Evolutionary conservation across 805 yeast species (phyloP).

Genomic region (Starmerella potacharoeniae): DNA sequence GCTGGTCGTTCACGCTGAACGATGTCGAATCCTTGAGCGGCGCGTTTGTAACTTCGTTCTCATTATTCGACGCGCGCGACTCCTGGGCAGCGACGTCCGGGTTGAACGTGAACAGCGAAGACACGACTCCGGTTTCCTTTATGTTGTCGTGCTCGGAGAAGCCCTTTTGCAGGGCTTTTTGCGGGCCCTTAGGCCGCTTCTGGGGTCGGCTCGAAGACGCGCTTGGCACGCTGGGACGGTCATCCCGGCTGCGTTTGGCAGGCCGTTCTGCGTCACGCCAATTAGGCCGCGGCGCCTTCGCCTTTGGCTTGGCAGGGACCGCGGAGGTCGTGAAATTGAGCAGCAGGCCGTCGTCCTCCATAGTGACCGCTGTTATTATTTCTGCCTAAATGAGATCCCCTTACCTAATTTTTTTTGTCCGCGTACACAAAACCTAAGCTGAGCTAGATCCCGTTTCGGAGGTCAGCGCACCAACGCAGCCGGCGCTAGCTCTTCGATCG

Average conservation of each 20-base stretch:
- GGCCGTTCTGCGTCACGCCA: neutral
- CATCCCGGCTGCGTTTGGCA: neutral
- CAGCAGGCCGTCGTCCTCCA: conserved; percentile 50
- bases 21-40: conserved; percentile 54
- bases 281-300: neutral
- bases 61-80: neutral
- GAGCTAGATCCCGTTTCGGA: neutral
- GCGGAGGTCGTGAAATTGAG: conserved; percentile 55
- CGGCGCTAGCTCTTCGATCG: neutral
- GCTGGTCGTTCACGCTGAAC: conserved; percentile 10
- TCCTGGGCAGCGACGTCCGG: conserved; percentile 36
- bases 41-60: conserved; percentile 52
- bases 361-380: neutral
- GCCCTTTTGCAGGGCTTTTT: conserved; percentile 6
- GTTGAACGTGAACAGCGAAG: conserved; percentile 72
- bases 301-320: conserved; percentile 21
- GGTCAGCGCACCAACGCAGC: neutral
- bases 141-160: neutral
- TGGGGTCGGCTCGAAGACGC: conserved; percentile 21
- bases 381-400: neutral
- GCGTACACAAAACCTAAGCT: neutral
- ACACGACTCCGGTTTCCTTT: conserved; percentile 38
- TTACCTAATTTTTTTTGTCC: conserved; percentile 13
- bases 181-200: conserved; percentile 9
- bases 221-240: neutral